Conservation (phyloP, 2,329 filamentous ascomycete genomes). For the Gremmenia infestans region DNA sequence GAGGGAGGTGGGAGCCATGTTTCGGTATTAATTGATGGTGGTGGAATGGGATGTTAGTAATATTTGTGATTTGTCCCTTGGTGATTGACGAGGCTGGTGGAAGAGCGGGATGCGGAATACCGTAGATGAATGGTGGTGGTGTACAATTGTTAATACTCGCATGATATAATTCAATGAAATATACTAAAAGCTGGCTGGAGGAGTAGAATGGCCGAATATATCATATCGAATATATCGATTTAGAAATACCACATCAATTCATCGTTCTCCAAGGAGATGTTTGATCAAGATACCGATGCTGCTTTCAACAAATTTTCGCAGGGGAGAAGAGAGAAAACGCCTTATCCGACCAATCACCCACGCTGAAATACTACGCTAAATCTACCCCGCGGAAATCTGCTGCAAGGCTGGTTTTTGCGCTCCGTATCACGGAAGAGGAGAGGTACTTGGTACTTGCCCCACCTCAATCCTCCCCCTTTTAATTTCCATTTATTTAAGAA, state of each 20-base stretch:
- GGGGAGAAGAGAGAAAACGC: not conserved
- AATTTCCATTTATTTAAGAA: not conserved
- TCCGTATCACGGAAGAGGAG: no score
- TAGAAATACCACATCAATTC: not conserved
- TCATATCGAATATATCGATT: not conserved
- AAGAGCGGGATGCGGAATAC: not conserved
- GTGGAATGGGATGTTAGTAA: not conserved
- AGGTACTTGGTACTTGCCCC: not conserved
- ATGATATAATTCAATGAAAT: no score
- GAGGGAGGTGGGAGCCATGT: constrained; percentile 41
- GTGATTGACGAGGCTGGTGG: not conserved
- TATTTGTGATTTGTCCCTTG: not conserved
- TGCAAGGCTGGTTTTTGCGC: not conserved
- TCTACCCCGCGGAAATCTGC: not conserved
- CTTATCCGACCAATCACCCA: not conserved
- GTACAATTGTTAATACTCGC: not conserved
- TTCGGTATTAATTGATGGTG: not conserved
- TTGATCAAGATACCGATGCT: not conserved
- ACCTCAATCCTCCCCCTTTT: not conserved
- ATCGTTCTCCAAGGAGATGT: not conserved
- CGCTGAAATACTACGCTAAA: not conserved
- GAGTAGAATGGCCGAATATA: no score
- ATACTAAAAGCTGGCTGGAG: no score
- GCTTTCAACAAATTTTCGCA: not conserved
- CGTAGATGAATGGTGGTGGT: no score